Conservation (phyloP, 441 rosid species). For the Gossypium trilobum region DNA sequence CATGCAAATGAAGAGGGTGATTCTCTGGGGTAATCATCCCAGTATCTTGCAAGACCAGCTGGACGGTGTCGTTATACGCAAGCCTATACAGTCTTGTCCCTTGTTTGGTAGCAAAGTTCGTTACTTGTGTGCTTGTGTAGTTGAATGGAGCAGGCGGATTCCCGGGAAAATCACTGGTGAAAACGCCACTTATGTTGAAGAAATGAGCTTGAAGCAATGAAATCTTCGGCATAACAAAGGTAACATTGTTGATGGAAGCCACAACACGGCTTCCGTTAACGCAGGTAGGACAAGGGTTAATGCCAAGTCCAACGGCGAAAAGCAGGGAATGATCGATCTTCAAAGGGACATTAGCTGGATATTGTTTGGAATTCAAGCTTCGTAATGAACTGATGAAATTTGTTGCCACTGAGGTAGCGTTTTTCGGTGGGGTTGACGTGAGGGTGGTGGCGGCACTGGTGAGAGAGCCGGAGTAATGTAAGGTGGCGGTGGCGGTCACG, state of each 20-base stretch:
- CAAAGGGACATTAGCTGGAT: constrained; percentile 42
- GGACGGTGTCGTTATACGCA: constrained; percentile 43
- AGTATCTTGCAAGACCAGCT: constrained; percentile 49
- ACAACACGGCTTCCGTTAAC: constrained; percentile 33
- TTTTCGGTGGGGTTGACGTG: constrained; percentile 30
- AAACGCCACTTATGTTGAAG: constrained; percentile 38
- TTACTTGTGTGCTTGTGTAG: constrained; percentile 35
- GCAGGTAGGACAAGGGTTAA: constrained; percentile 40
- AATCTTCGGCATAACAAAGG: constrained; percentile 44
- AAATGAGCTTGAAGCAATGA: constrained; percentile 50
- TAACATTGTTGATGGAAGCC: constrained; percentile 44
- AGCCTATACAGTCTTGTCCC: constrained; percentile 47
- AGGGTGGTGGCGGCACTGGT: constrained; percentile 16
- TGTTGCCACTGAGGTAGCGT: constrained; percentile 39
- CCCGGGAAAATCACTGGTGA: constrained; percentile 47
- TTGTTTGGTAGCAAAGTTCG: constrained; percentile 33
- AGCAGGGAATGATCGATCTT: constrained; percentile 38
- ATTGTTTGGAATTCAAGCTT: constrained; percentile 42
- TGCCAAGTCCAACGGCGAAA: constrained; percentile 41
- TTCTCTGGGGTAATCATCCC: constrained; percentile 42
- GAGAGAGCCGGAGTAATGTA: constrained; percentile 30
- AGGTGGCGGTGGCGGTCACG: constrained; percentile 39
- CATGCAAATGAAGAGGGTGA: constrained; percentile 59
- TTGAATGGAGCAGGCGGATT: constrained; percentile 31
- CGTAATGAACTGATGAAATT: constrained; percentile 28